Percentiles rank a stretch among this genome's conserved stretches.
Evolutionary conservation across 2,329 filamentous ascomycete genomes (phyloP).

Genomic region (Cordyceps farinosa): DNA sequence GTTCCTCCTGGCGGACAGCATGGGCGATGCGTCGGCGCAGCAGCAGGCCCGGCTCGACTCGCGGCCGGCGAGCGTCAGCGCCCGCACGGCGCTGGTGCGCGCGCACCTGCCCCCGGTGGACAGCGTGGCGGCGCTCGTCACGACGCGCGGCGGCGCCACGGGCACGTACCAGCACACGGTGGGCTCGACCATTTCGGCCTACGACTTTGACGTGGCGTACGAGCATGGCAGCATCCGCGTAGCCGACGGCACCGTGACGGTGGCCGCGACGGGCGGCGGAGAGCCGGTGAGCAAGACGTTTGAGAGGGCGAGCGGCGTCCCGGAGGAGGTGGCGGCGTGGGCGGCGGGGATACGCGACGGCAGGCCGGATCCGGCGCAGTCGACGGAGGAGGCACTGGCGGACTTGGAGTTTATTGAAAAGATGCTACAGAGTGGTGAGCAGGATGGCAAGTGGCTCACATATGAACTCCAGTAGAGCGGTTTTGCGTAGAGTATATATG

Average conservation of each 20-base stretch:
- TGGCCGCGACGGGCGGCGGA: slow-evolving; percentile 29
- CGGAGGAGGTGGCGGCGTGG: slow-evolving; percentile 60
- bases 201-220: slow-evolving; percentile 54
- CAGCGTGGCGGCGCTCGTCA: slow-evolving; percentile 58
- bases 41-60: slow-evolving; percentile 28
- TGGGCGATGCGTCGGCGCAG: slow-evolving; percentile 27
- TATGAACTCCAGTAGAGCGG: slow-evolving; percentile 36
- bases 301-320: slow-evolving; percentile 50
- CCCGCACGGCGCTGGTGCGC: slow-evolving; percentile 53
- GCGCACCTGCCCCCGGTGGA: slow-evolving; percentile 62
- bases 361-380: slow-evolving; percentile 47
- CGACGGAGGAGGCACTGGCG: slow-evolving; percentile 54
- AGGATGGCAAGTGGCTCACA: slow-evolving; percentile 37
- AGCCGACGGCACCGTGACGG: slow-evolving; percentile 41
- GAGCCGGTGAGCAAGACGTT: slow-evolving; percentile 40
- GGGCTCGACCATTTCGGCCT: slow-evolving; percentile 51
- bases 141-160: slow-evolving; percentile 49
- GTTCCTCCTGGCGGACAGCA: slow-evolving; percentile 44
- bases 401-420: slow-evolving; percentile 58
- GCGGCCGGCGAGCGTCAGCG: slow-evolving; percentile 44
- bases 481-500: not conserved
- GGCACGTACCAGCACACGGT: slow-evolving; percentile 57
- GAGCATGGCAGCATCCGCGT: slow-evolving; percentile 55
- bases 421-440: slow-evolving; percentile 47
- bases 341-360: slow-evolving; percentile 49